These are phyloP conservation scores for Ogataea ganodermae DNA, from an alignment of 805 yeast genomes.

Conservation along the genomic window DNA sequence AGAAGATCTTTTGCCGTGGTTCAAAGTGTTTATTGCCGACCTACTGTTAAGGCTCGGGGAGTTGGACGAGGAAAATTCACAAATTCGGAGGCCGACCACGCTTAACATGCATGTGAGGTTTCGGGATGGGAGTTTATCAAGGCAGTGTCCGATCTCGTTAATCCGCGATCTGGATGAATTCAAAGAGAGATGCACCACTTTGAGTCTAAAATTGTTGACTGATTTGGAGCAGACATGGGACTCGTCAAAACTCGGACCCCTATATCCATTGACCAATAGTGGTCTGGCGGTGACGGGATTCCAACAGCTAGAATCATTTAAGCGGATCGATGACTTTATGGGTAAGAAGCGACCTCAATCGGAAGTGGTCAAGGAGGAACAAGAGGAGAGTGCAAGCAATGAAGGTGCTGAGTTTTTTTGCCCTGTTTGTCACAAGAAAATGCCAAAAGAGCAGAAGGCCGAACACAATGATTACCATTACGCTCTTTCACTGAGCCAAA, in stretches of 20 bases:
- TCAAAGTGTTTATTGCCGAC: constrained; percentile 81
- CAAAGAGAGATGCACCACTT: constrained; percentile 27
- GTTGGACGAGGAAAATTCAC: constrained; percentile 61
- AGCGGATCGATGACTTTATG: constrained; percentile 32
- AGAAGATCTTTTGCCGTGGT: constrained; percentile 72
- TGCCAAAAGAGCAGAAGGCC: constrained; percentile 8
- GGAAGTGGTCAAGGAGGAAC: background rate
- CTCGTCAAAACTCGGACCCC: constrained; percentile 22
- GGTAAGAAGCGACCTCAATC: constrained; percentile 9
- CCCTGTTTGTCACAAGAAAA: constrained; percentile 14
- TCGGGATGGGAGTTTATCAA: constrained; percentile 35
- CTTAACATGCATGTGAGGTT: constrained; percentile 43
- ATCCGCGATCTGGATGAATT: constrained; percentile 41
- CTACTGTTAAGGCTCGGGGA: constrained; percentile 70
- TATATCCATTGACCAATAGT: constrained; percentile 53
- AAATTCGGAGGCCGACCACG: constrained; percentile 55
- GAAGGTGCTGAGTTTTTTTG: constrained; percentile 15
- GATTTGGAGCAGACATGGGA: constrained; percentile 32
- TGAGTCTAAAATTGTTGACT: constrained; percentile 24
- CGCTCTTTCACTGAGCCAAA: constrained; percentile 25
- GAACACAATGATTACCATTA: constrained; percentile 35
- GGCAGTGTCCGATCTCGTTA: constrained; percentile 44
- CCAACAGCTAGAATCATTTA: constrained; percentile 38
- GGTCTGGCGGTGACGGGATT: constrained; percentile 57
- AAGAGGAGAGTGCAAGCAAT: background rate